Evolutionary conservation across 2,329 filamentous ascomycete genomes (phyloP).

Genomic region (Penicillium nordicum): DNA sequence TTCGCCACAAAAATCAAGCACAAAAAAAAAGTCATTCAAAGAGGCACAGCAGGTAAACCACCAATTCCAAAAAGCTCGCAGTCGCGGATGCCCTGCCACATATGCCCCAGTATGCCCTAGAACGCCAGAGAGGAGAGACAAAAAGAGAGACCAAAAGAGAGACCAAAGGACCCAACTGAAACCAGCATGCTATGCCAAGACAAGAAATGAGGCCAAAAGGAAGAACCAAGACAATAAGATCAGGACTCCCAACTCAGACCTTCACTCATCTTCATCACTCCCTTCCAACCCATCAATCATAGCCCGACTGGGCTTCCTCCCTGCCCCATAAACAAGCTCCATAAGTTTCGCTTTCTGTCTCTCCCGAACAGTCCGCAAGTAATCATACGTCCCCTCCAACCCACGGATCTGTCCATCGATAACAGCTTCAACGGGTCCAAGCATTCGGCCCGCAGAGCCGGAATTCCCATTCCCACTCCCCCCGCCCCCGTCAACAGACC

Average conservation of each 20-base stretch:
- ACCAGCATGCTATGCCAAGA: constrained; percentile 4
- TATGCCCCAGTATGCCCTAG: background rate
- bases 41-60: constrained; percentile 3
- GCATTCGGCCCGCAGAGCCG: constrained; percentile 51
- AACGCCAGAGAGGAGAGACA: constrained; percentile 2
- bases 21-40: background rate
- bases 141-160: background rate
- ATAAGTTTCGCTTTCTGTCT: constrained; percentile 79
- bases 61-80: background rate
- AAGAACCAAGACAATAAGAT: too few relatives aligned
- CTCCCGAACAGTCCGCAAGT: constrained; percentile 71
- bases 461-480: constrained; percentile 16
- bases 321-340: constrained; percentile 68
- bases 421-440: constrained; percentile 56
- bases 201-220: background rate
- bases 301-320: constrained; percentile 29
- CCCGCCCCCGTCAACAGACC: constrained; percentile 22
- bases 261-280: constrained; percentile 12
- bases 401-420: constrained; percentile 79
- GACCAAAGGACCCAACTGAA: background rate
- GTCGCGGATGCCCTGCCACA: constrained; percentile 2
- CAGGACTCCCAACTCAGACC: background rate
- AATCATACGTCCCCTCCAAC: constrained; percentile 72
- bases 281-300: constrained; percentile 23
- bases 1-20: background rate